Conservation (phyloP, 192 early-diverging fungal species). For the Pilobolus umbonatus region DNA sequence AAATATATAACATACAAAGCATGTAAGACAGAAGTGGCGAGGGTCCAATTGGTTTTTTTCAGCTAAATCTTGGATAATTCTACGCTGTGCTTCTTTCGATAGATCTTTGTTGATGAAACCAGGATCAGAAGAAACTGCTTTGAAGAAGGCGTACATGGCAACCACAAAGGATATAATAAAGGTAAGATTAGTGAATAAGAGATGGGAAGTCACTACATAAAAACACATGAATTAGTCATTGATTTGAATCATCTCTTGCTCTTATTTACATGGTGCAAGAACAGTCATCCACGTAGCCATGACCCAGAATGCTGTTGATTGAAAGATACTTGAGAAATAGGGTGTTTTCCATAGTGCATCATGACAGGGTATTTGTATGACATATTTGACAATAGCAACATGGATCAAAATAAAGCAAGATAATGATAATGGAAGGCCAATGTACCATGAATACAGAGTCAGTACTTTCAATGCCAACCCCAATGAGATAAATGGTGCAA, state of each 20-base stretch:
- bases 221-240: not conserved
- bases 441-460: conserved; percentile 69
- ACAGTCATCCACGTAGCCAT: conserved; percentile 57
- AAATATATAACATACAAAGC: conserved; percentile 46
- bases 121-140: conserved; percentile 65
- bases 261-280: conserved; percentile 59
- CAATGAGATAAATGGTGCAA: conserved; percentile 65
- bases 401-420: conserved; percentile 50
- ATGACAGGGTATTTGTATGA: conserved; percentile 45
- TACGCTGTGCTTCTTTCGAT: conserved; percentile 37
- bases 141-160: conserved; percentile 77
- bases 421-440: conserved; percentile 62
- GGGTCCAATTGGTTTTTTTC: conserved; percentile 63
- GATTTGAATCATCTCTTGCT: not conserved
- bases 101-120: conserved; percentile 67
- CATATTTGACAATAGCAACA: conserved; percentile 51
- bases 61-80: conserved; percentile 61
- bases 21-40: conserved; percentile 83
- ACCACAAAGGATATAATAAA: conserved; percentile 58
- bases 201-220: conserved; percentile 53
- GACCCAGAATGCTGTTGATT: conserved; percentile 76
- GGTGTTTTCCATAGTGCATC: conserved; percentile 71
- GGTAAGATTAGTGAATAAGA: conserved; percentile 56
- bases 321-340: conserved; percentile 81
- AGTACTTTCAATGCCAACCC: conserved; percentile 53